phyloP scores from a whole-genome alignment of 2,329 filamentous ascomycete genomes.

The Arachnomyces sp. region DNA sequence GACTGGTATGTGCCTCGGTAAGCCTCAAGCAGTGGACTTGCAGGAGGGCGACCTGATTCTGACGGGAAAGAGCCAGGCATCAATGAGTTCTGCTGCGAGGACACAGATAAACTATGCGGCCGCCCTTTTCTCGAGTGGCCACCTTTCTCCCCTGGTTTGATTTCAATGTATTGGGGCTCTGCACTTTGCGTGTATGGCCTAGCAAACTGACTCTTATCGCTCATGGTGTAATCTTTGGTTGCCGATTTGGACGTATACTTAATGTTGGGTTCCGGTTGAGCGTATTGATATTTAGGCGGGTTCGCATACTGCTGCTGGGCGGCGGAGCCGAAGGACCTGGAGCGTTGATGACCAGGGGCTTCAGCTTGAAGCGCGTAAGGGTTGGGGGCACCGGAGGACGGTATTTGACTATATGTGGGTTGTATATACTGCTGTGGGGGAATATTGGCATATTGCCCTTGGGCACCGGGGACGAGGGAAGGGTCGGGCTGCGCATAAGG shows the following conservation, averaged over 20 bases:
- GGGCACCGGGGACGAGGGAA: not conserved
- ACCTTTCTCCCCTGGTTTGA: conserved; percentile 14
- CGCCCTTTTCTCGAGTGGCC: conserved; percentile 13
- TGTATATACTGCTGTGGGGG: conserved; percentile 13
- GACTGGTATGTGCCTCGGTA: conserved; percentile 93
- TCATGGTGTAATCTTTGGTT: conserved; percentile 1
- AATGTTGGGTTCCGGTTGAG: conserved; percentile 31
- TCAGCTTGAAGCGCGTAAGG: conserved; percentile 16
- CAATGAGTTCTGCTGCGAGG: conserved; percentile 32
- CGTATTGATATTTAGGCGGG: conserved; percentile 30
- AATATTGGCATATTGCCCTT: conserved; percentile 1
- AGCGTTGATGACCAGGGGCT: conserved; percentile 24
- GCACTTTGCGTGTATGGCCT: conserved; percentile 20
- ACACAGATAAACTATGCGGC: conserved; percentile 29
- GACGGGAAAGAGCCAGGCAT: conserved; percentile 22
- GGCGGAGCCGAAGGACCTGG: conserved; percentile 20
- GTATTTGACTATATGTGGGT: not conserved
- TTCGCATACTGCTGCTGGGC: conserved; percentile 23
- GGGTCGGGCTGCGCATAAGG: conserved; percentile 3
- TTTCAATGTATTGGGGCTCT: conserved; percentile 21
- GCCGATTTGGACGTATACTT: conserved; percentile 28
- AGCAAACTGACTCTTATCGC: conserved; percentile 8
- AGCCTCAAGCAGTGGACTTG: conserved; percentile 80
- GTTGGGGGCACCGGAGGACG: conserved; percentile 3
- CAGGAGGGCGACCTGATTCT: conserved; percentile 50